Base-by-base conservation (phyloP, 805 yeast genomes). In the Candida dajiaensis region DNA sequence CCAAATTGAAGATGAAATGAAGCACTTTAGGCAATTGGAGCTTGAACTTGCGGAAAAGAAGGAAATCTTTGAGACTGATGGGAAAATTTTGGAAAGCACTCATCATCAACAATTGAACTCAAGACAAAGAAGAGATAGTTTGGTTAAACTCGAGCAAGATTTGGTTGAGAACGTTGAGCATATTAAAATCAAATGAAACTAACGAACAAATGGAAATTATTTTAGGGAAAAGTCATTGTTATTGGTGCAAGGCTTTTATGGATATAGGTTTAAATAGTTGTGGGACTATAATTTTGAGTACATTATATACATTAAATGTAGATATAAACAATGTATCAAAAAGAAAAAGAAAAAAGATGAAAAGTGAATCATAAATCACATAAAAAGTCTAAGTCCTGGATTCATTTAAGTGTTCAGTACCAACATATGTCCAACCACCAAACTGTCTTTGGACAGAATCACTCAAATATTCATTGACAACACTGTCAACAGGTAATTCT, bases 341-440 rank as follows among this genome's bases (percentile, higher is more conserved):
- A n/a, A n/a, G n/a, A n/a, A n/a, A n/a, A n/a, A n/a, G n/a, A n/a
- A n/a, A n/a, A n/a, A n/a, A n/a, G n/a, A n/a, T n/a, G n/a, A n/a
- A n/a, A n/a, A n/a, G n/a, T n/a, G 13, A 33, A 18, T 33, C 36
- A 33, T 33, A 33, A 33, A 16, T 33, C 10, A 12, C 36, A n/a
- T 33, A 10, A 33, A 33, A 33, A 16, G 7, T 9, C 20, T 39
- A 39, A 39, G 25, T 7, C 18, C 41, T 40, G 19, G 50, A 47
- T n/a, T 64, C 65, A 18, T 73, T 73, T 33, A 72, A 49, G 47
- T 70, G 73, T 49, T 72, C 77, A 42, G 75, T 82, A 3, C 94
- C 95, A 41, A 83, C 87, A 66, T 90, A 92, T 2, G 98, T 92
- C 99, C 99, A 94, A 7, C 99, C 98, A 41, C 97, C 98, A 72